Base-by-base conservation (phyloP, 371 early-diverging fungal genomes). In the Umbelopsis sp. region DNA sequence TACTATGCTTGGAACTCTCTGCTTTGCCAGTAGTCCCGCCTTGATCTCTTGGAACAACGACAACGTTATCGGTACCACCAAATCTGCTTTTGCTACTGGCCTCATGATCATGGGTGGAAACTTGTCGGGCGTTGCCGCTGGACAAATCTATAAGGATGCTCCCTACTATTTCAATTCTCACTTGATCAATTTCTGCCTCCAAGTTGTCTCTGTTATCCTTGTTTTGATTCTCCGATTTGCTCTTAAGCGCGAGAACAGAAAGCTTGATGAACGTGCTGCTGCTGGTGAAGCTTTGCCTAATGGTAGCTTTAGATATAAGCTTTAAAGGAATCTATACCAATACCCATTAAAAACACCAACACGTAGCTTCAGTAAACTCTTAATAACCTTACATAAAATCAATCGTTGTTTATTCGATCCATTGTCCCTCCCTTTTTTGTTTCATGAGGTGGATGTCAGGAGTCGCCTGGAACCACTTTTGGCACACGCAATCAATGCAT, bases 1-100 rank as follows among this genome's bases (percentile, higher is more conserved):
- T 24, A 64, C 64, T 24, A 64, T 64, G 64, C 64, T 64, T 18
- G 46, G 45, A 44, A 64, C 64, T 22, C 45, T 64, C 41, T 64
- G 64, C 64, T 64, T 64, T 22, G 18, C 64, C n/a, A 64, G 64
- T 22, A n/a, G 45, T 14, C 64, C 64, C 4, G 8, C 64, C 5
- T 44, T 64, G n/a, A 64, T 64, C 29, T 45, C 64, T 24, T 64
- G 64, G 64, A 64, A 64, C 64, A 64, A 64, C n/a, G 64, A 64
- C 9, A 64, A 64, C 1, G 24, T 35, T n/a, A 6, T 64, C 45
- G 64, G 64, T 14, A 64, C 64, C 20, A 64, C 64, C 10, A 20
- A n/a, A 11, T 41, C 64, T 9, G 64, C 64, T n/a, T 64, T 64
- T 14, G 64, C 64, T 22, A 44, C 29, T 29, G 64, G 64, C 12